Base-by-base conservation (phyloP, 768 basidiomycete genomes). In the Boletus eberwhitei region DNA sequence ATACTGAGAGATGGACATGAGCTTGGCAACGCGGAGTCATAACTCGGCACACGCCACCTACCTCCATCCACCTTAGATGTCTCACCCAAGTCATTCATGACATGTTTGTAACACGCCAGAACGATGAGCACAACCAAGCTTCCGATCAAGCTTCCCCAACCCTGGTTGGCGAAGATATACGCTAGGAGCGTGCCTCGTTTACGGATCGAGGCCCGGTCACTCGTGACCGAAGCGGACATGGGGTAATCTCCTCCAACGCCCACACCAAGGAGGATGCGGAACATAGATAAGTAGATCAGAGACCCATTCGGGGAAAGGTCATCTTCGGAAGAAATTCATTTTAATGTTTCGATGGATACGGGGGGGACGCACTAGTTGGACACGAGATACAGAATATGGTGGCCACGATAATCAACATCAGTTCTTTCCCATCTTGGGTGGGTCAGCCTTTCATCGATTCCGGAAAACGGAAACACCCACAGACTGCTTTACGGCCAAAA, bases 231-330 rank as follows among this genome's bases (percentile, higher is more conserved):
- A 0, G 88, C 87, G 12, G 80, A 83, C 87, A 90, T 86, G 2
- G 88, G 87, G 63, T 89, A 89, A 67, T 90, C 90, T 3, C 86
- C 89, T 16, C 88, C 90, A 1, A 91, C 83, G 22, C 89, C 90
- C 17, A 92, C 71, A 0, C 90, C 90, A 35, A 91, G 80, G 8
- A 91, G 62, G 49, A 90, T 85, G 13, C 90, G 85, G 64, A 80
- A 90, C 4, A 85, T 61, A 16, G 75, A 75, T 14, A 91, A 75
- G 66, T 85, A 90, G 59, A 88, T 81, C 45, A 90, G 75, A 22
- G 68, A 74, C 26, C 68, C 60, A 42, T 80, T 65, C 3, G 85
- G 79, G 19, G 79, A 76, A 22, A 88, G 74, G 4, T 73, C 69
- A 34, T 82, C 76, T 74, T 59, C 8, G n/a, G n/a, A 37, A 44